Base-by-base conservation (phyloP, 805 yeast genomes). In the Wickerhamomyces alni region DNA sequence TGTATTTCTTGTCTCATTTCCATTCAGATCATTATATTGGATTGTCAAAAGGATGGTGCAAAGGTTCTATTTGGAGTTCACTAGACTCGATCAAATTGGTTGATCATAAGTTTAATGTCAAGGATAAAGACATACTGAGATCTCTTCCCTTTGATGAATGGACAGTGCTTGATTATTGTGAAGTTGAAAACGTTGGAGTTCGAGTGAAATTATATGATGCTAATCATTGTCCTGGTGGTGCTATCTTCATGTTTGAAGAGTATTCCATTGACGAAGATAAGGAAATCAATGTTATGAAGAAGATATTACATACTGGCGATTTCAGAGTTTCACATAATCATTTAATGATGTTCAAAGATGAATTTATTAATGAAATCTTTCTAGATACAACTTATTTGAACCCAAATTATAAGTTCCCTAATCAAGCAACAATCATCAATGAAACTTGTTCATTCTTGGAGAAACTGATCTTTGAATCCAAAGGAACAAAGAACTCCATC, bases 211-310 rank as follows among this genome's bases (percentile, higher is more conserved):
- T 80, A 11, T 61, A 82, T 6, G 88, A 86, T 49, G 99, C 98
- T 0, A 91, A 93, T 51, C 99, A 93, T 61, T 93, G 99, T 60
- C 99, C 99, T 1, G 99, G 99, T 2, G 87, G 97, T 3, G 87
- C 77, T 0, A 74, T 93, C 0, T 84, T 89, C 43, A 60, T 88
- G 11, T 83, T 87, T 51, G 82, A 80, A 50, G 63, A 63, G 38
- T 40, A n/a, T 18, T 30, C 37, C 2, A 61, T 71, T 4, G 57
- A 63, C 0, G 34, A 59, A 31, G 17, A 31, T 19, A 17, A 21
- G n/a, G 17, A 11, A 5, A 3, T 19, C 5, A 31, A 30, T 5
- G 11, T 17, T 9, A 8, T 31, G 3, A 55, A 59, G 15, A 61
- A 61, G 31, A 67, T 71, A 4, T 61, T 93, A 25, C 99, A 93